A percentile compares a stretch with the other conserved stretches of the same genome.
Evolutionary conservation across 2,329 filamentous ascomycete genomes (phyloP).

Genomic region (Neofusicoccum cordaticola): DNA sequence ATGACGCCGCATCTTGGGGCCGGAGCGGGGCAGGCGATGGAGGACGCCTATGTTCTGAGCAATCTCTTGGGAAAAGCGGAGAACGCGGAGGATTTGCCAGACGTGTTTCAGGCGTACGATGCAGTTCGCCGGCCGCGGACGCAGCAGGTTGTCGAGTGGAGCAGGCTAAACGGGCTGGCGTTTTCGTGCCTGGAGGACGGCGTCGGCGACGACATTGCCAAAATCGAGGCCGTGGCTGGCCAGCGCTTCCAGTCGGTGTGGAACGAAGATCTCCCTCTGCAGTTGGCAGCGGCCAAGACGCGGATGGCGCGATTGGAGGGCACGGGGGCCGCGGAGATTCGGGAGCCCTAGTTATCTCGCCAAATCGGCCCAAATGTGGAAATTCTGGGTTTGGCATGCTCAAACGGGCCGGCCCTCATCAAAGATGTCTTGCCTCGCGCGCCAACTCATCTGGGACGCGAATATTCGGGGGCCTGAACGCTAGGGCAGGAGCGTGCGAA

Average conservation of each 20-base stretch:
- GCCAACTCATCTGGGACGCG: background rate
- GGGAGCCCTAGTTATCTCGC: background rate
- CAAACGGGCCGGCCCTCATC: background rate
- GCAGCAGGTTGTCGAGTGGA: constrained; percentile 23
- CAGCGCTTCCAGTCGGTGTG: constrained; percentile 27
- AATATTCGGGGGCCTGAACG: background rate
- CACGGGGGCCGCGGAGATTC: background rate
- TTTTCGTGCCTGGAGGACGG: constrained; percentile 24
- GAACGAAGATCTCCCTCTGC: constrained; percentile 28
- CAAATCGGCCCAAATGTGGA: background rate
- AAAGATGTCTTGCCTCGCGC: background rate
- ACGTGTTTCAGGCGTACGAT: constrained; percentile 38
- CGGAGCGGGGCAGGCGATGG: constrained; percentile 56
- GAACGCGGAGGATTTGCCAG: constrained; percentile 22
- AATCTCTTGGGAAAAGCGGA: constrained; percentile 29
- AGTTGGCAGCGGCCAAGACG: constrained; percentile 23
- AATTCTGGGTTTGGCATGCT: background rate
- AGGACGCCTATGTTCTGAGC: constrained; percentile 50
- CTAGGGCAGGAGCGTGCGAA: background rate
- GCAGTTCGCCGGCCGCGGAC: constrained; percentile 34
- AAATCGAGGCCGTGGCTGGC: constrained; percentile 21
- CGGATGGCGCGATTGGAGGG: constrained; percentile 8
- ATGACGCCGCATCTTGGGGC: constrained; percentile 55
- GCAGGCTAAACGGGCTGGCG: constrained; percentile 30
- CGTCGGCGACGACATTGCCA: constrained; percentile 22